Percentiles rank a stretch among this genome's conserved stretches.
Evolutionary conservation across 1,139 yeast genomes (phyloP).

Genomic region (Protomyces arabidopsidicola): DNA sequence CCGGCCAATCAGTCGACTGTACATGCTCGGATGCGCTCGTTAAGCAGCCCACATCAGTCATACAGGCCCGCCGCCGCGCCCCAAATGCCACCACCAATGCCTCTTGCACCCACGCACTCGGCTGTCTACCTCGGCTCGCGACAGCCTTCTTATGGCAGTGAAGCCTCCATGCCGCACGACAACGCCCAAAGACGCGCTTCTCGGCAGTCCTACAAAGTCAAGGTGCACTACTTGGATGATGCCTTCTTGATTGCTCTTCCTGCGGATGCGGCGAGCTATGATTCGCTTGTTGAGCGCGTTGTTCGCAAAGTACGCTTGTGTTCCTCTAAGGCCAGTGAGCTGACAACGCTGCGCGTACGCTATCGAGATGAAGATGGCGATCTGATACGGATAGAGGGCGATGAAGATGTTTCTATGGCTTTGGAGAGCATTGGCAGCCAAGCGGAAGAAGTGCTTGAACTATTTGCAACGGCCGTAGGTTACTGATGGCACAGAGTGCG

Average conservation of each 20-base stretch:
- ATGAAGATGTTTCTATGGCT: constrained; percentile 59
- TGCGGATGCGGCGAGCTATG: constrained; percentile 44
- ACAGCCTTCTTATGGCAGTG: background rate
- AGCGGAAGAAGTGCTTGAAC: background rate
- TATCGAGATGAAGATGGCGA: constrained; percentile 96
- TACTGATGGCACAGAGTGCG: background rate
- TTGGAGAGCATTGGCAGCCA: constrained; percentile 35
- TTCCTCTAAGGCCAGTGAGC: constrained; percentile 42
- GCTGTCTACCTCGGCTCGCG: background rate
- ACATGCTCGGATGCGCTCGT: constrained; percentile 19
- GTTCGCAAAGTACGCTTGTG: constrained; percentile 47
- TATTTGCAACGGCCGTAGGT: background rate
- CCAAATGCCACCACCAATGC: constrained; percentile 24
- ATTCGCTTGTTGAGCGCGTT: constrained; percentile 46
- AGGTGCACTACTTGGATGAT: constrained; percentile 45
- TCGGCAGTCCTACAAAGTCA: constrained; percentile 41
- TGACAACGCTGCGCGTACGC: constrained; percentile 53
- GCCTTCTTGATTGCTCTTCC: constrained; percentile 49
- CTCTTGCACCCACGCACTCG: background rate
- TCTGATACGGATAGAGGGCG: constrained; percentile 76
- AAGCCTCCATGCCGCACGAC: background rate
- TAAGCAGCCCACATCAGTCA: constrained; percentile 25
- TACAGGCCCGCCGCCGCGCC: constrained; percentile 7
- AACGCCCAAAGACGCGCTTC: background rate
- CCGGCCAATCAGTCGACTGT: constrained; percentile 9